Evolutionary conservation across 305 asterid genomes (phyloP).

Genomic region (Fraxinus platypoda): DNA sequence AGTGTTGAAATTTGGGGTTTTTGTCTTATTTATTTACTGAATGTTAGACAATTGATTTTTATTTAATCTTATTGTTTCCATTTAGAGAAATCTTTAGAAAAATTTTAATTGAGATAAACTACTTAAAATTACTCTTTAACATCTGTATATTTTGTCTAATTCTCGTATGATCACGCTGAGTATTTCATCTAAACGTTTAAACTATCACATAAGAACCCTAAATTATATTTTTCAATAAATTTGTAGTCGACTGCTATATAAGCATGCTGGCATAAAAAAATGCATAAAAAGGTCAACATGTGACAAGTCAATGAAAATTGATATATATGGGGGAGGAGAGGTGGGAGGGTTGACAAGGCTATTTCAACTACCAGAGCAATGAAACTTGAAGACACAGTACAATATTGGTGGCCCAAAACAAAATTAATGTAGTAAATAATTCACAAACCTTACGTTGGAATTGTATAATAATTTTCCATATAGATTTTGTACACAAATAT

Average conservation of each 20-base stretch:
- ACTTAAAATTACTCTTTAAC: background rate
- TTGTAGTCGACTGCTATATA: background rate
- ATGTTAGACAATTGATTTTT: background rate
- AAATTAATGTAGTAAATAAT: background rate
- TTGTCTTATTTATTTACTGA: background rate
- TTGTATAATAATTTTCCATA: background rate
- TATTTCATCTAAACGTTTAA: background rate
- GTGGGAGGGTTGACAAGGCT: conserved; percentile 32
- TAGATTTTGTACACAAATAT: background rate
- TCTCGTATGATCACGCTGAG: background rate
- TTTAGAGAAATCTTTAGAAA: background rate
- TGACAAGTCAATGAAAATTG: background rate
- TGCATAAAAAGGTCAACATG: background rate
- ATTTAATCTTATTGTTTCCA: background rate
- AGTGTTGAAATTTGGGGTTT: conserved; percentile 21
- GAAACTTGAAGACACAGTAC: conserved; percentile 19
- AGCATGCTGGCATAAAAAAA: background rate
- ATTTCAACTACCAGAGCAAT: conserved; percentile 40
- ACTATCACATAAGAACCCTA: background rate
- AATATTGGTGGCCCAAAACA: conserved; percentile 15
- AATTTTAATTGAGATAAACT: background rate
- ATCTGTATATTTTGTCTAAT: background rate
- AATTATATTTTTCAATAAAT: background rate
- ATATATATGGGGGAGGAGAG: conserved; percentile 5
- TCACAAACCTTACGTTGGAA: conserved; percentile 6